Base-by-base conservation (phyloP, 148 eudicot species). In the Pouteria glomerata region DNA sequence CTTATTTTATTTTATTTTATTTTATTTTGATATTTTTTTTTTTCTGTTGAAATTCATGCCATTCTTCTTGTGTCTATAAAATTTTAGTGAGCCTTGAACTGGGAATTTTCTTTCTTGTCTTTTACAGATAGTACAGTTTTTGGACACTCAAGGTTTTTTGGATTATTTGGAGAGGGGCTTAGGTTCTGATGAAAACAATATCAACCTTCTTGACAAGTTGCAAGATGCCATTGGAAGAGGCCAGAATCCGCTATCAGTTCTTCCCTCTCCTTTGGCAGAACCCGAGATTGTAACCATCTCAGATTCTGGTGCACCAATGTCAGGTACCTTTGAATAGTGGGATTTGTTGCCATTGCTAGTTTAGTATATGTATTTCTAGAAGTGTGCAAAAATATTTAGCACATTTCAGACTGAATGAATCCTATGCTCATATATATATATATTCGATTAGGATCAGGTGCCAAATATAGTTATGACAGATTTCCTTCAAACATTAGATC, bases 181-280 rank as follows among this genome's bases (percentile, higher is more conserved):
- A 58, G 91, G 91, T 33, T 91, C 88, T 69, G 88, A 87, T 63
- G 92, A 83, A 74, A 87, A 75, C 53, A 77, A 72, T 68, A 84
- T 78, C 57, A 95, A 95, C 76, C 99, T 95, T 82, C 90, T 95
- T 77, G 96, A 95, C 81, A 95, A 88, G 84, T 83, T 95, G 83
- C 99, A 95, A 85, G 99, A 95, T 88, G 97, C 99, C 23, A 83
- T 88, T 70, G 99, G 99, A 72, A 90, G 99, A 85, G 88, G 96
- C 64, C 97, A 95, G 79, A 85, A 91, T 81, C 97, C 93, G 76
- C 72, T 82, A 68, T 95, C 99, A 59, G 81, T 95, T 74, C 82
- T 95, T 69, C 97, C 92, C 19, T 68, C 88, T 50, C 80, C 82
- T 72, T 65, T 61, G 66, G 65, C 71, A 69, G 96, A 88, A 71